Evolutionary conservation across 169 alveolate species (phyloP).

Genomic region (Eimeria sp.): DNA sequence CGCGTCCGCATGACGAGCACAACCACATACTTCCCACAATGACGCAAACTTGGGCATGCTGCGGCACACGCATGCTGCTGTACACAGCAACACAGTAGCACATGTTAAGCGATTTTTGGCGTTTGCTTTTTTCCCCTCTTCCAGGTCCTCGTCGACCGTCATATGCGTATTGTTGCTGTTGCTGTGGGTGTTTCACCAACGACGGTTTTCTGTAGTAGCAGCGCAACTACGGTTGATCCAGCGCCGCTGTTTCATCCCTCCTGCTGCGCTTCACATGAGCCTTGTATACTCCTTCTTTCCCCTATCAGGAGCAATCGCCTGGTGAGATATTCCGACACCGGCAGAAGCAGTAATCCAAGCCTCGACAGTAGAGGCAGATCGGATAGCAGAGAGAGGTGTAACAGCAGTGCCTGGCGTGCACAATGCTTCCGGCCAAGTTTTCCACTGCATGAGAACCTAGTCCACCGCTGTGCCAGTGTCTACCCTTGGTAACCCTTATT

Average conservation of each 20-base stretch:
- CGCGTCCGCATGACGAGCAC: neutral
- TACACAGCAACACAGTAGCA: neutral
- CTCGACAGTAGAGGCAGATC: neutral
- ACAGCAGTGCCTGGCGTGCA: neutral
- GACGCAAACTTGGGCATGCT: neutral
- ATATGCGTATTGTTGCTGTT: conserved; percentile 37
- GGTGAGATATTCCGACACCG: conserved; percentile 11
- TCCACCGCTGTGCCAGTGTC: neutral
- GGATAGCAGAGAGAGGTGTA: neutral
- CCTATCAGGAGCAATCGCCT: conserved; percentile 37
- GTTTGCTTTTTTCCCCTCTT: neutral
- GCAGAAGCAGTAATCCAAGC: neutral
- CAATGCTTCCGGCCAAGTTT: neutral
- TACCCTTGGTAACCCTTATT: neutral
- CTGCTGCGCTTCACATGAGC: conserved; percentile 44
- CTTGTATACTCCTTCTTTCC: conserved; percentile 60
- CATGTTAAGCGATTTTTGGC: neutral
- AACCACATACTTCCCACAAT: neutral
- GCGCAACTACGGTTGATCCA: conserved; percentile 10
- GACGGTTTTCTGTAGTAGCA: conserved; percentile 49
- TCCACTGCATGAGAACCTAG: neutral
- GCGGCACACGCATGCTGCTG: neutral
- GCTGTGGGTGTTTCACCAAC: conserved; percentile 62
- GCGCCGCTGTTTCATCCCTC: conserved; percentile 64
- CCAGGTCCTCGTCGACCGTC: conserved; percentile 30